phyloP scores from a whole-genome alignment of 352 stramenopile species.

The Aphanomyces stellatus region DNA sequence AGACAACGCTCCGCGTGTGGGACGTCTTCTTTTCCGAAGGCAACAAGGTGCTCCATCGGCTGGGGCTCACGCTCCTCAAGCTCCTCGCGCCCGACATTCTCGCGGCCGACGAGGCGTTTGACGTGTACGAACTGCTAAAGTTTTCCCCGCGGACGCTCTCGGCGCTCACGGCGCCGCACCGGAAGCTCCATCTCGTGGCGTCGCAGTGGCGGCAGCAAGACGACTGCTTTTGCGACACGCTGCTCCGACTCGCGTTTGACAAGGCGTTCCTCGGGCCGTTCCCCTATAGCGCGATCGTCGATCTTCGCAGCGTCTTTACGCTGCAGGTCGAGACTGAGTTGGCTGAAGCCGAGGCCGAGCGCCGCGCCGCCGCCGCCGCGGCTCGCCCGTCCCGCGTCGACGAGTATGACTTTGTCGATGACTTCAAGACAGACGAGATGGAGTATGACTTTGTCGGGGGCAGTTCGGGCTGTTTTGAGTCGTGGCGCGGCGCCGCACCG shows the following conservation, averaged over 20 bases:
- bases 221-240: constrained; percentile 75
- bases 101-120: constrained; percentile 58
- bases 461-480: background rate
- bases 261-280: constrained; percentile 71
- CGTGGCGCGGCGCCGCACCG: background rate
- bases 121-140: constrained; percentile 81
- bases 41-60: constrained; percentile 78
- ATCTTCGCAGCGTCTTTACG: constrained; percentile 52
- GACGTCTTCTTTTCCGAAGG: constrained; percentile 87
- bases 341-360: constrained; percentile 12
- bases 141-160: constrained; percentile 53
- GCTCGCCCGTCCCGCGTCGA: constrained; percentile 35
- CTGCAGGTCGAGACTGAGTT: constrained; percentile 54
- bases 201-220: constrained; percentile 11
- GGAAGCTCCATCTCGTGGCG: constrained; percentile 8
- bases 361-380: background rate
- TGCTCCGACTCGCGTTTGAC: constrained; percentile 70
- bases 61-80: constrained; percentile 80
- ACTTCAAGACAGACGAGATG: constrained; percentile 38
- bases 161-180: constrained; percentile 51
- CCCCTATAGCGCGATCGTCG: constrained; percentile 63
- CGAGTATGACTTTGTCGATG: constrained; percentile 79
- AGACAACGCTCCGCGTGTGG: constrained; percentile 85
- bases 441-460: constrained; percentile 24
- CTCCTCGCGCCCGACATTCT: constrained; percentile 59